Base-by-base conservation (phyloP, 176 grass and related monocot genomes). In the Olyra latifolia region DNA sequence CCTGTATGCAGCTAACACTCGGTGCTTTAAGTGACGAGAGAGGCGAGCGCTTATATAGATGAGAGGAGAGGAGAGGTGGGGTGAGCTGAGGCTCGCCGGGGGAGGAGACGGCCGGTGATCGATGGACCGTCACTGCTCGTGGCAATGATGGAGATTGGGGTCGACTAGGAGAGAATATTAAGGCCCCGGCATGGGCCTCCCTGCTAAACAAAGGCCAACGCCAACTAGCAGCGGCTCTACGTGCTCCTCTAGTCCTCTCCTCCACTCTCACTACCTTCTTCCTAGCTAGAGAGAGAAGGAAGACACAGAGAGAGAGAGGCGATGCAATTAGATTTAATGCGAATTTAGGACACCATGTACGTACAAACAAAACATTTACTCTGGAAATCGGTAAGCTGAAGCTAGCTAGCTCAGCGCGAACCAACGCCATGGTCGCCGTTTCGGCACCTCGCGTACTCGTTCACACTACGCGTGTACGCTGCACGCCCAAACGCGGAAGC, bases 21-120 rank as follows among this genome's bases (percentile, higher is more conserved):
- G 54, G 69, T 85, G 77, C 40, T 84, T 85, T 85, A 82, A 85
- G 87, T 72, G 83, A 43, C 82, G 78, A 85, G 72, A 82, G 83
- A 72, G 59, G 83, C 47, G 22, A 1, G 78, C 8, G 72, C 47
- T 82, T 89, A 86, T 77, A 89, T 89, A 89, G 87, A 89, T 66
- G 81, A 75, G 19, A 6, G 0, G 50, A 38, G 44, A 46, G 10
- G 56, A 60, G 57, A 25, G 15, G 2, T 0, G 67, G 53, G 55
- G 0, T 13, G 43, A 75, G 65, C 4, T 28, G 19, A 75, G 71
- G 9, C 64, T 56, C 59, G 49, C 61, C 24, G 28, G 61, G 28
- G 65, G 29, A 61, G 56, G 17, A 43, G 13, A 52, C 32, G 20
- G 29, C 29, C 0, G 32, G 32, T 35, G 32, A 35, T 35, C 1